These are phyloP conservation scores for Coccinonectria pachysandricola DNA, from an alignment of 2,329 filamentous ascomycete genomes.

Conservation along the genomic window DNA sequence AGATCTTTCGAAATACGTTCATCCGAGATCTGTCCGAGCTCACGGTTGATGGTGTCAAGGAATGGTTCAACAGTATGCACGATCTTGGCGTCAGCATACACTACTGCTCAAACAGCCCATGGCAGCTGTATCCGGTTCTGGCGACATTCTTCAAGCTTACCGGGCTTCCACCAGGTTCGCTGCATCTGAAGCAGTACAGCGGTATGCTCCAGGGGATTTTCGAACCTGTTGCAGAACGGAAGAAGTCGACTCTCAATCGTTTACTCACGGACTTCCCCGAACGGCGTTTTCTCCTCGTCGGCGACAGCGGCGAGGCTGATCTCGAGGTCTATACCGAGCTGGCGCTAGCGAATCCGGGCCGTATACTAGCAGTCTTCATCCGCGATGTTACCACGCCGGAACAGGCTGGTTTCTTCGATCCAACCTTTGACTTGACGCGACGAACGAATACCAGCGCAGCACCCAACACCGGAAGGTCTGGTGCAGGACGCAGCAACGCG, in stretches of 20 bases:
- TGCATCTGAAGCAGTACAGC: slow-evolving; percentile 92
- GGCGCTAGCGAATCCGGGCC: slow-evolving; percentile 71
- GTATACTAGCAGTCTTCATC: slow-evolving; percentile 83
- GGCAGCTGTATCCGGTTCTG: slow-evolving; percentile 90
- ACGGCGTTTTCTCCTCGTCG: slow-evolving; percentile 80
- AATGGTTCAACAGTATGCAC: slow-evolving; percentile 77
- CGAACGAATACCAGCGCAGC: slow-evolving; percentile 17
- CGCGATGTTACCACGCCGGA: slow-evolving; percentile 84
- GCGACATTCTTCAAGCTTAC: slow-evolving; percentile 74
- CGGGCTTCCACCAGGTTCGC: slow-evolving; percentile 74
- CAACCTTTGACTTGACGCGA: slow-evolving; percentile 27
- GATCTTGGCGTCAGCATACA: slow-evolving; percentile 79
- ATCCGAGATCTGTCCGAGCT: slow-evolving; percentile 75
- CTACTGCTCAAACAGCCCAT: slow-evolving; percentile 98
- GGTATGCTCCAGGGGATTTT: slow-evolving; percentile 98
- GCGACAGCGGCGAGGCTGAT: slow-evolving; percentile 94
- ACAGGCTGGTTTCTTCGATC: slow-evolving; percentile 65
- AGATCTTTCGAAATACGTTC: slow-evolving; percentile 95
- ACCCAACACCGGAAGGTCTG: no score
- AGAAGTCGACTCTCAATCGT: slow-evolving; percentile 76
- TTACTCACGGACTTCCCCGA: slow-evolving; percentile 85
- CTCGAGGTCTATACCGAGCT: slow-evolving; percentile 94
- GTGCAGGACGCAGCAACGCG: slow-evolving; percentile 14
- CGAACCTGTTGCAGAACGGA: slow-evolving; percentile 90
- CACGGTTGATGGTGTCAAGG: slow-evolving; percentile 73